Conservation (phyloP, 495 filamentous ascomycete genomes). For the Tuber melanosporum region DNA sequence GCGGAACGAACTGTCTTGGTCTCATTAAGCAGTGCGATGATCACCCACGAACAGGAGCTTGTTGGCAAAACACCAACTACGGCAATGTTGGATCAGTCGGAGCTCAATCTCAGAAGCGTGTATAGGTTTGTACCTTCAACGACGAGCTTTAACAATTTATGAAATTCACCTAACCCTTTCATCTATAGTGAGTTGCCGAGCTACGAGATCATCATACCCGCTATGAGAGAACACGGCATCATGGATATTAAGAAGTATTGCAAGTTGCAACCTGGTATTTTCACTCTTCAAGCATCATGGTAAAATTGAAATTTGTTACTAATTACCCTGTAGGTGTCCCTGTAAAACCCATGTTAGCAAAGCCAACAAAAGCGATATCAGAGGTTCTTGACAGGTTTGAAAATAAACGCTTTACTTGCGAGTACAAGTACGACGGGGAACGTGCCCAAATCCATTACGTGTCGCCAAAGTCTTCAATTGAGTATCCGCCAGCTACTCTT, state of each 20-base stretch:
- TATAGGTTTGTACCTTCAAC: constrained; percentile 58
- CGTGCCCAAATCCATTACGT: constrained; percentile 96
- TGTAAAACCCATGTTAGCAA: constrained; percentile 97
- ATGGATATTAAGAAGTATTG: constrained; percentile 72
- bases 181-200: constrained; percentile 70
- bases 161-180: background rate
- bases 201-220: constrained; percentile 90
- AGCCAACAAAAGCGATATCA: constrained; percentile 97
- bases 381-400: constrained; percentile 97
- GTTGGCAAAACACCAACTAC: constrained; percentile 59
- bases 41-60: constrained; percentile 66
- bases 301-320: background rate
- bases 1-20: constrained; percentile 90
- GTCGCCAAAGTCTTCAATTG: constrained; percentile 62
- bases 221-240: constrained; percentile 79
- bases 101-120: constrained; percentile 77
- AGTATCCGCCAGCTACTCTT: constrained; percentile 48
- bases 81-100: constrained; percentile 71
- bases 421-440: constrained; percentile 98
- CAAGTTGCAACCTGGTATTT: constrained; percentile 75
- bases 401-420: constrained; percentile 89
- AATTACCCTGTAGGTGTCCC: constrained; percentile 51
- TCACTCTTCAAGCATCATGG: background rate
- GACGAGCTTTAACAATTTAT: background rate
- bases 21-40: constrained; percentile 77